Evolutionary conservation across 768 basidiomycete species (phyloP).

Genomic region (Tricholoma sp.): DNA sequence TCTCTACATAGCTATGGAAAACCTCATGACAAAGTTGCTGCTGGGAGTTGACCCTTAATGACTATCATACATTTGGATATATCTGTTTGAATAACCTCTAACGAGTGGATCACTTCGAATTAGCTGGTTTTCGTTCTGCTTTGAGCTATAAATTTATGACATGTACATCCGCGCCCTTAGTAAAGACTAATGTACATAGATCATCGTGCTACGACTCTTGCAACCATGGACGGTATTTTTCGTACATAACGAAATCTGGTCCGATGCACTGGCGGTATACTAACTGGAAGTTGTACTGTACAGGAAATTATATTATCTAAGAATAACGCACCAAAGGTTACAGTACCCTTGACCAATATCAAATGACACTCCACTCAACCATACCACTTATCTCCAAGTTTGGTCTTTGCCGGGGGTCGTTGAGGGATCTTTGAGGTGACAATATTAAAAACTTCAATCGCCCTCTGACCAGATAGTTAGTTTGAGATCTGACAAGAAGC

Average conservation of each 20-base stretch:
- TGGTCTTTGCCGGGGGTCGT: slow-evolving; percentile 52
- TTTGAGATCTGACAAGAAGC: background rate
- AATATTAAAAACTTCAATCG: slow-evolving; percentile 85
- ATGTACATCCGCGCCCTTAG: too few species aligned
- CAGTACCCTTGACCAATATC: background rate
- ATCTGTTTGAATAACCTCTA: background rate
- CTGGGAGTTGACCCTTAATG: slow-evolving; percentile 39
- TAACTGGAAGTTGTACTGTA: background rate
- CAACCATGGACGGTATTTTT: too few species aligned
- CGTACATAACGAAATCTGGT: too few species aligned
- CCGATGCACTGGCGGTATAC: too few species aligned
- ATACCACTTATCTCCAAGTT: slow-evolving; percentile 68
- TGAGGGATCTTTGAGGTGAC: slow-evolving; percentile 71
- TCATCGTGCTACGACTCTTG: too few species aligned
- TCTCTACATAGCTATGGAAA: slow-evolving; percentile 39
- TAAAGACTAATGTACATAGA: too few species aligned
- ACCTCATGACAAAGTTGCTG: slow-evolving; percentile 49
- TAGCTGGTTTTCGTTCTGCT: background rate
- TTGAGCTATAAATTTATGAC: too few species aligned
- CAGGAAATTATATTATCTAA: background rate
- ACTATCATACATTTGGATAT: background rate
- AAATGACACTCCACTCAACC: slow-evolving; percentile 34
- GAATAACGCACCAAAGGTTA: background rate
- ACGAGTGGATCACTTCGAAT: background rate
- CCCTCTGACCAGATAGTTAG: slow-evolving; percentile 47